Conservation (phyloP, 1,284 basidiomycete species). For the Rhodotorula sp. region DNA sequence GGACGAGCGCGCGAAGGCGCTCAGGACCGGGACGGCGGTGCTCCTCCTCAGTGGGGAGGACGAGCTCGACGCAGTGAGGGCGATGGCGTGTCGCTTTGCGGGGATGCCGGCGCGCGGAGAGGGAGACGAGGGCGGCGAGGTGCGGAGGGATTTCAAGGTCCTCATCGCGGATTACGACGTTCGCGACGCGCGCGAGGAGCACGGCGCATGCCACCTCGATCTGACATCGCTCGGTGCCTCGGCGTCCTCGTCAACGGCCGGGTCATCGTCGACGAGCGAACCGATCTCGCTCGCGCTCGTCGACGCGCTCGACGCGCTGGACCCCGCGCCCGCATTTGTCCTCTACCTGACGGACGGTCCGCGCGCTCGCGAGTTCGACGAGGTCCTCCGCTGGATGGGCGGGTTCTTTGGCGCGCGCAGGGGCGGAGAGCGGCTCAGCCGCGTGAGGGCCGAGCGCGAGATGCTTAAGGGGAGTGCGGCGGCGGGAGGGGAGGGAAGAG, state of each 20-base stretch:
- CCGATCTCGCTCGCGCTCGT: slow-evolving; percentile 29
- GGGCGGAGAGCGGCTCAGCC: slow-evolving; percentile 20
- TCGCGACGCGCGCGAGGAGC: background rate
- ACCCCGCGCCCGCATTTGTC: slow-evolving; percentile 22
- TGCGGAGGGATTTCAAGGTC: slow-evolving; percentile 26
- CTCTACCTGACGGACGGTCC: slow-evolving; percentile 31
- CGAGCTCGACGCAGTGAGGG: slow-evolving; percentile 30
- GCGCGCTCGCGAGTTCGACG: slow-evolving; percentile 35
- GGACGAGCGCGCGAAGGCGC: slow-evolving; percentile 1
- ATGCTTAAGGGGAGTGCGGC: slow-evolving; percentile 12
- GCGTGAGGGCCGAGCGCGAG: slow-evolving; percentile 21
- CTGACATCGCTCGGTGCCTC: slow-evolving; percentile 16
- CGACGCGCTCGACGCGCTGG: slow-evolving; percentile 26
- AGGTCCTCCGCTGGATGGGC: slow-evolving; percentile 32
- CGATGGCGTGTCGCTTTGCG: slow-evolving; percentile 38
- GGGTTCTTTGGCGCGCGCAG: slow-evolving; percentile 27
- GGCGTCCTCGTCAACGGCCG: background rate
- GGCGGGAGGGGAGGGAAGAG: background rate
- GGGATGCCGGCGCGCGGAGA: slow-evolving; percentile 9
- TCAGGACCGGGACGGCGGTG: slow-evolving; percentile 28
- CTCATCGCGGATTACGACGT: slow-evolving; percentile 26
- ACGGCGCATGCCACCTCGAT: slow-evolving; percentile 32
- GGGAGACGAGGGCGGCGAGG: slow-evolving; percentile 2
- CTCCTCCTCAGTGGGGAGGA: slow-evolving; percentile 32
- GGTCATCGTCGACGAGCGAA: background rate